Evolutionary conservation across 805 yeast species (phyloP).

Genomic region (Yarrowia deformans): DNA sequence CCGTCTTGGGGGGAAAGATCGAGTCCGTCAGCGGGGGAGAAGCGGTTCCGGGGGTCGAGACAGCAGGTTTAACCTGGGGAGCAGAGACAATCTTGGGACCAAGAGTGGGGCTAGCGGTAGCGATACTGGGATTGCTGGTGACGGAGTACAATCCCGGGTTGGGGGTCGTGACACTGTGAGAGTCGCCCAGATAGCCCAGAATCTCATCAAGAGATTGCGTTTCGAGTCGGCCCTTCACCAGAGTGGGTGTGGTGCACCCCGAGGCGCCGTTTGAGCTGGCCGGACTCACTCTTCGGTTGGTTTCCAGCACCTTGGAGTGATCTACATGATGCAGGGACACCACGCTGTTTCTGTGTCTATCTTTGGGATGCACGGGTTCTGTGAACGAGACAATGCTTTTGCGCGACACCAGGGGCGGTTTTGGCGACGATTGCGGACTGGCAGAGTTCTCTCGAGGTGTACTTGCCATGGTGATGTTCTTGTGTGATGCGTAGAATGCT

Average conservation of each 20-base stretch:
- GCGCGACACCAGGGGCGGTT: constrained; percentile 25
- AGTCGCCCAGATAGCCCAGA: constrained; percentile 16
- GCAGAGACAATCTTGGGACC: background rate
- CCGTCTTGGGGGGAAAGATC: constrained; percentile 29
- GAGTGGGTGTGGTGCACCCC: constrained; percentile 20
- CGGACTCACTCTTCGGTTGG: constrained; percentile 23
- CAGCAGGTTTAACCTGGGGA: background rate
- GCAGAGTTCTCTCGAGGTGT: constrained; percentile 17
- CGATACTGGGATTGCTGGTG: background rate
- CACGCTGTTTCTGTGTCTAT: constrained; percentile 33
- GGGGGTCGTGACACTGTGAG: background rate
- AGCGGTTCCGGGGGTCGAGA: background rate
- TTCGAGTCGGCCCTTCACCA: constrained; percentile 18
- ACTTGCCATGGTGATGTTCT: background rate
- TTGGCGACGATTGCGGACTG: constrained; percentile 20
- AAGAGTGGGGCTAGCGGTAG: background rate
- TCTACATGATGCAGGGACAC: constrained; percentile 33
- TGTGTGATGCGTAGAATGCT: background rate
- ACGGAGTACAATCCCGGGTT: background rate
- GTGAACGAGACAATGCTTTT: constrained; percentile 35
- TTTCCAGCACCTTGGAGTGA: constrained; percentile 17
- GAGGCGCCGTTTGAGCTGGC: constrained; percentile 21
- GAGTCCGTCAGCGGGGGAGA: background rate
- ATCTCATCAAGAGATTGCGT: constrained; percentile 27
- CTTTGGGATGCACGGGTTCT: constrained; percentile 34